Evolutionary conservation across 1,139 yeast species (phyloP), one percentile per base, ranked within the genome.

Genomic region (Geotrichum cucujoidarum): DNA sequence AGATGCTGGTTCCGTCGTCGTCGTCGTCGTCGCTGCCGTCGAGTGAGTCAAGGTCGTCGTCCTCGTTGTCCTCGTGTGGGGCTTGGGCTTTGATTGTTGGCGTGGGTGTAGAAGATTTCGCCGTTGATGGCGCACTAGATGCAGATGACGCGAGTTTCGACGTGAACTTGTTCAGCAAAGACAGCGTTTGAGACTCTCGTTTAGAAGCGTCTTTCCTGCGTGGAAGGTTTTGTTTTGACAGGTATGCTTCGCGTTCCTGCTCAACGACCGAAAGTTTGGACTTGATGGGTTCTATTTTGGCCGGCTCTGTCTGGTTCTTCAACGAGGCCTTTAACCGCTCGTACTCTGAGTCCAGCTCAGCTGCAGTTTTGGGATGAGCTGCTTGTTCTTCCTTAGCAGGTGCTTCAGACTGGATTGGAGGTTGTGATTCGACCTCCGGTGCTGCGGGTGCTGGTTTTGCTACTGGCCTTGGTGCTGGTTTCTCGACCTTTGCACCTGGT

Each of bases 161-260:
- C 5, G 40, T 43, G 37, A 50, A 50, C 16, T 34, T 37, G 27
- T 29, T 29, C 6, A 50, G 40, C 37, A 50, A n/a, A 6, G 45
- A 43, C 24, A 50, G 14, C 2, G 53, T 50, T 29, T 38, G 45
- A 18, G 42, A 33, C 38, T 50, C 53, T 10, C 53, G 45, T 17
- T 40, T 35, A 2, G 32, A 44, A 22, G 31, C 36, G 3, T 42
- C 46, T 21, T 42, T 49, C n/a, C 21, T 30, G 27, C 31, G 17
- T 24, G 32, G 21, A 10, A 14, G 21, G 2, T 20, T 4, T 16
- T 37, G 40, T 8, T 36, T 35, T 16, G n/a, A 21, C 10, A 20
- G 20, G 21, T 47, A 47, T 10, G 25, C 22, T 11, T 14, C 30
- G 16, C 32, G 38, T 37, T 47, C 46, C 16, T 30, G 37, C 13